Base-by-base conservation (phyloP, 1,139 yeast genomes). In the Zygotorulaspora mrakii region DNA sequence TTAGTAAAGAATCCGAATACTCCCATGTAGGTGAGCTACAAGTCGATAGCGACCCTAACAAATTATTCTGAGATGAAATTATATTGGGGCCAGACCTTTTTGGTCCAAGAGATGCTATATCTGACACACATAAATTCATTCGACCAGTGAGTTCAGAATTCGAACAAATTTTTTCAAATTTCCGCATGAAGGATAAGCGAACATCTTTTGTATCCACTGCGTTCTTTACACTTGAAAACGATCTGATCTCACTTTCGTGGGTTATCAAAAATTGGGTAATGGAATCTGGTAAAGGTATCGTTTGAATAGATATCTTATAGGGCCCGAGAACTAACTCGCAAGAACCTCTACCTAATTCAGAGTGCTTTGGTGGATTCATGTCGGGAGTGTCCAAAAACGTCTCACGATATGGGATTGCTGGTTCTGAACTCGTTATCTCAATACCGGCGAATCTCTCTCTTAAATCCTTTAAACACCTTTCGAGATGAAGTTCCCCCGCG, bases 401-500 rank as follows among this genome's bases (percentile, higher is more conserved):
- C 64, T 94, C 99, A 49, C 95, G 70, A 57, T 84, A 94, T 10
- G 98, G 98, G 49, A 94, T 94, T 17, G 86, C 94, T 0, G 98
- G 98, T 54, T 86, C 86, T 26, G 96, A 89, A 25, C 82, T 78
- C 7, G 83, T 77, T 7, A 94, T 81, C 40, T 87, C 96, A 51
- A 89, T 78, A 17, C 89, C 89, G 1, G 98, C 97, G 70, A 89
- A 94, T 50, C 97, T 71, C 51, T 88, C 96, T 42, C 77, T 79
- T 55, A 89, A 68, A 66, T 89, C 97, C 55, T 85, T 87, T 52
- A 89, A 64, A 61, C 96, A 88, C 59, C 96, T 74, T 57, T 89
- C 97, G 40, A 89, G 69, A 66, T 89, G 97, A 46, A 89, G 71
- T 61, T 89, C 96, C 39, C 97, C 97, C n/a, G 96, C 96, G 12